Evolutionary conservation across 106 monocot genomes (phyloP), one percentile per base, ranked within the genome.

Genomic region (Chionographis japonica): DNA sequence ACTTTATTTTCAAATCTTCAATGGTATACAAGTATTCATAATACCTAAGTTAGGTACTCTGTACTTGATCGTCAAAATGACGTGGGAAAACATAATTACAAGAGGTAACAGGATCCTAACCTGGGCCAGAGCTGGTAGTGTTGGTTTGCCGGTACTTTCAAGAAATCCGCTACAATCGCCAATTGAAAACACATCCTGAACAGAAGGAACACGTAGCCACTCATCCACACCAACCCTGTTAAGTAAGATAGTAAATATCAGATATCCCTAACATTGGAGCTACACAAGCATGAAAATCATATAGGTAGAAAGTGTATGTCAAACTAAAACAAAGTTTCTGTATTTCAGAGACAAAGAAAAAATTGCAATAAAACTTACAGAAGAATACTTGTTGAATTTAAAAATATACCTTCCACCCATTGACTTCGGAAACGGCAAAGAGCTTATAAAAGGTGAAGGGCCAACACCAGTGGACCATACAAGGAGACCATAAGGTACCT

Each of bases 391-490:
- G 12, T 49, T 60, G 46, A 6, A 10, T 20, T 51, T 1, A n/a
- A 77, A 13, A 64, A 18, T n/a, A 49, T 79, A 94, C 98, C 98
- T 90, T 76, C 98, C 98, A 83, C 98, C 90, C 16, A 81, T 87
- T 64, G 98, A 83, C 76, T 98, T 93, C 2, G 90, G 90, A 62
- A 98, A 75, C 35, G 69, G 70, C 74, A 93, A 68, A 18, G 89
- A 90, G 14, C 12, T 57, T 55, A 82, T 63, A 42, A 98, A 92
- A 27, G 81, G 40, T 2, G 98, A 98, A 20, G 98, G 87, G 53
- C 90, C 93, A 72, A 98, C 98, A 59, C 98, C 98, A 58, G 98
- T 98, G 13, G 98, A 98, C 98, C 92, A 98, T 3, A 98, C 92
- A 75, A 93, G 90, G 8, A 98, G 74, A 4, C 95, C 98, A 74